Percentiles rank a stretch among this genome's conserved stretches.
Conservation (phyloP, 2,329 filamentous ascomycete species). For the Pseudopithomyces chartarum region DNA sequence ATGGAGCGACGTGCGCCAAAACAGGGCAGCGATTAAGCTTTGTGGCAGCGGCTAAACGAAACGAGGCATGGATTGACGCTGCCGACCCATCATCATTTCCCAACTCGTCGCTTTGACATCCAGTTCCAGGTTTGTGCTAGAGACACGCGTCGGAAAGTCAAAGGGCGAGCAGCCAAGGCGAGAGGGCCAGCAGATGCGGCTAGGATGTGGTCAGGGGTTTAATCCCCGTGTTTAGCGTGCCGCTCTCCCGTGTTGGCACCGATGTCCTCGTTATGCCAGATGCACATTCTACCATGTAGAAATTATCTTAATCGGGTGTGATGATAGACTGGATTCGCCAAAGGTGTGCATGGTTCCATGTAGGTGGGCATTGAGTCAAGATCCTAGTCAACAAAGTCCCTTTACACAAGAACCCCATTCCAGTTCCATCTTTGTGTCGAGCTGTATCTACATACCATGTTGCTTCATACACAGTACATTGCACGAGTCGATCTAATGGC, state of each 20-base stretch:
- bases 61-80: conserved; percentile 2
- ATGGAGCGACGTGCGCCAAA: conserved; percentile 11
- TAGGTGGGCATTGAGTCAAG: too few species aligned
- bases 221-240: not conserved
- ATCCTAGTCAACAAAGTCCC: too few species aligned
- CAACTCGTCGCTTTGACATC: not conserved
- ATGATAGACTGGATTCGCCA: too few species aligned
- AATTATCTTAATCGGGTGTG: too few species aligned
- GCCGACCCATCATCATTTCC: not conserved
- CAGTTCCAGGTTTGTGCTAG: not conserved
- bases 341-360: too few species aligned
- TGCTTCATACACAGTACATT: too few species aligned
- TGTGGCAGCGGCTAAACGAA: conserved; percentile 2
- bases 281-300: too few species aligned
- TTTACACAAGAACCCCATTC: too few species aligned
- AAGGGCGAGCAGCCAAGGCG: too few species aligned
- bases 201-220: not conserved
- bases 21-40: conserved; percentile 15
- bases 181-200: not conserved
- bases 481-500: too few species aligned
- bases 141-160: not conserved
- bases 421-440: too few species aligned
- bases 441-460: too few species aligned
- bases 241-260: not conserved
- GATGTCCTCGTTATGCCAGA: not conserved